Evolutionary conservation across 164 flowering plant genomes (phyloP).

Genomic region (Stephania cephalantha): DNA sequence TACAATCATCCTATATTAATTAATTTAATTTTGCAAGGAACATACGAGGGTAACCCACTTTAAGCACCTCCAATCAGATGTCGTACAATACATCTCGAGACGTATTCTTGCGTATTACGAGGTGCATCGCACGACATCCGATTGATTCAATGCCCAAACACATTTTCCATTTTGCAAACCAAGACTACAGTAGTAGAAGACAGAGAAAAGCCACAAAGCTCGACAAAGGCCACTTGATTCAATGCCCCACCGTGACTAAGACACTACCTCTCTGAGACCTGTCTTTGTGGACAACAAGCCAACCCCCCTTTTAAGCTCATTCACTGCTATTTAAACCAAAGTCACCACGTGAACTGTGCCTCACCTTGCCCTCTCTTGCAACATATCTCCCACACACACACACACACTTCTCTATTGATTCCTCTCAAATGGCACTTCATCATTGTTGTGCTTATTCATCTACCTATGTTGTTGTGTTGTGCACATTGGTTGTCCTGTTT

Average conservation of each 20-base stretch:
- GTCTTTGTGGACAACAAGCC: neutral
- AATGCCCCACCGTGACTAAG: neutral
- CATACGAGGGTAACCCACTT: too few relatives aligned
- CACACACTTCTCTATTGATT: neutral
- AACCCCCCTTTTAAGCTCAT: neutral
- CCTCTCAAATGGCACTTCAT: slow-evolving; percentile 2
- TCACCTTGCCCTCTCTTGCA: neutral
- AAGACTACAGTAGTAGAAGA: too few relatives aligned
- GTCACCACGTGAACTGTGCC: slow-evolving; percentile 4
- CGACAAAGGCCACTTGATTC: neutral
- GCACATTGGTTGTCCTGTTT: neutral
- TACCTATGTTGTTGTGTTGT: neutral
- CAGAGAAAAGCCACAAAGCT: neutral
- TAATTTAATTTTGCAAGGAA: too few relatives aligned
- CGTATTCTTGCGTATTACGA: too few relatives aligned
- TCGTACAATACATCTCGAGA: too few relatives aligned
- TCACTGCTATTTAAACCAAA: neutral
- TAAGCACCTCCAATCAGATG: too few relatives aligned
- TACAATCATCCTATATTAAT: too few relatives aligned
- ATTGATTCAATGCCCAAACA: too few relatives aligned
- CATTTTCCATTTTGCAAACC: too few relatives aligned
- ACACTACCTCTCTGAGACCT: neutral
- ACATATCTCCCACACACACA: too few relatives aligned
- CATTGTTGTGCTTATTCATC: too few relatives aligned
- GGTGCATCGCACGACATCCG: too few relatives aligned